Evolutionary conservation across 177 flowering plant species (phyloP).

Genomic region (Vitis hybrid): DNA sequence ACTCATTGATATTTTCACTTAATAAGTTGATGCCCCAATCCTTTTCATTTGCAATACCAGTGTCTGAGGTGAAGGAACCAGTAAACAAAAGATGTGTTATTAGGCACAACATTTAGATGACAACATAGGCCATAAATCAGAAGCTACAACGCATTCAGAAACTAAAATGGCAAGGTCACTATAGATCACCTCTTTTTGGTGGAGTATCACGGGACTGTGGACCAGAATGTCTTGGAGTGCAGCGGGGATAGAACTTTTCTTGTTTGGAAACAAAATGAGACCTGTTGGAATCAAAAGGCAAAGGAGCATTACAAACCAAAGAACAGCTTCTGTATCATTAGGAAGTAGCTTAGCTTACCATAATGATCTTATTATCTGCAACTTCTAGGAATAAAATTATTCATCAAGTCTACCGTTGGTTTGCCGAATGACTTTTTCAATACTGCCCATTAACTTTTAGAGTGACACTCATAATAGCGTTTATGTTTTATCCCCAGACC

Average conservation of each 20-base stretch:
- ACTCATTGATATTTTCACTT: slow-evolving; percentile 67
- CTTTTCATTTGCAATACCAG: slow-evolving; percentile 96
- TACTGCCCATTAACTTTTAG: no score
- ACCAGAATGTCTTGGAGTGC: slow-evolving; percentile 71
- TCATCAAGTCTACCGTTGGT: no score
- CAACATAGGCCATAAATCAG: slow-evolving; percentile 9
- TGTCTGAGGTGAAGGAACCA: slow-evolving; percentile 47
- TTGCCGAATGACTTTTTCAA: no score
- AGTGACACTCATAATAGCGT: no score
- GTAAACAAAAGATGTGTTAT: slow-evolving; percentile 7
- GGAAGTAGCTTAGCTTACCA: not conserved
- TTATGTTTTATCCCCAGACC: no score
- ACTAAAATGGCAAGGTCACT: not conserved
- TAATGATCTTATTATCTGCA: no score
- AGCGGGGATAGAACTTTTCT: slow-evolving; percentile 69
- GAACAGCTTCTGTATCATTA: not conserved
- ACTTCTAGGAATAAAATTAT: no score
- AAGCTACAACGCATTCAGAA: not conserved
- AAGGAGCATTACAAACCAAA: not conserved
- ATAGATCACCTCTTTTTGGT: slow-evolving; percentile 84
- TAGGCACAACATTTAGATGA: not conserved
- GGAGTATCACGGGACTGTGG: slow-evolving; percentile 95
- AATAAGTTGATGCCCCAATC: slow-evolving; percentile 89
- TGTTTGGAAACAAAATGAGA: slow-evolving; percentile 50
- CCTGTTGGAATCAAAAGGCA: slow-evolving; percentile 34